phyloP scores from a whole-genome alignment of 176 grass and related monocot genomes.

The Rhynchospora breviuscula region DNA sequence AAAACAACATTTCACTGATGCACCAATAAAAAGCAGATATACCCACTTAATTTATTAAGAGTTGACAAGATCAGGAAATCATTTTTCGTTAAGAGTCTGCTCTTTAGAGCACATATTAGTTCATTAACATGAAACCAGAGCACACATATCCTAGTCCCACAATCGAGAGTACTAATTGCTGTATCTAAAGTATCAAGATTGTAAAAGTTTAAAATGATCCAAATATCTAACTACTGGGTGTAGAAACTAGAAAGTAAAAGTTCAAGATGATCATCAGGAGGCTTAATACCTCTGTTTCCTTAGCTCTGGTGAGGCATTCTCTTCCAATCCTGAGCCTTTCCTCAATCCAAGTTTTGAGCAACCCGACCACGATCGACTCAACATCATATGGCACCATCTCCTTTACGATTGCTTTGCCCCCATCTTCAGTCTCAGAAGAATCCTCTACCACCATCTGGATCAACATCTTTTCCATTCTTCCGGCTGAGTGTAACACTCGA shows the following conservation, averaged over 20 bases:
- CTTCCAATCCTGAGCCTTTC: slow-evolving; percentile 59
- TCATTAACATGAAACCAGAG: background rate
- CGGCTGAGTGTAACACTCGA: slow-evolving; percentile 64
- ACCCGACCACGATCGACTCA: slow-evolving; percentile 55
- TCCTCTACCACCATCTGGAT: slow-evolving; percentile 80
- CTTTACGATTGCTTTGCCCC: slow-evolving; percentile 51
- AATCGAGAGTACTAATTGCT: background rate
- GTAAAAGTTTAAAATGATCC: background rate
- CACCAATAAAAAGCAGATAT: background rate
- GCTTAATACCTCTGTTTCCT: slow-evolving; percentile 67
- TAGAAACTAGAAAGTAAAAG: background rate
- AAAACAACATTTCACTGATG: background rate
- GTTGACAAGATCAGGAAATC: too few species aligned
- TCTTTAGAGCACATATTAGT: background rate
- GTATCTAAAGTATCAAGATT: background rate
- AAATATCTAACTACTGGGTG: background rate
- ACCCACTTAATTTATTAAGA: too few species aligned
- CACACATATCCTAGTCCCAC: background rate
- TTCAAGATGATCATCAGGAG: background rate
- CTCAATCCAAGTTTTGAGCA: slow-evolving; percentile 89
- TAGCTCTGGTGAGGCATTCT: slow-evolving; percentile 66
- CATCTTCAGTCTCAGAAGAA: slow-evolving; percentile 49
- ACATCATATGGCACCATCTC: slow-evolving; percentile 91
- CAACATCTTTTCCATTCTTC: slow-evolving; percentile 63
- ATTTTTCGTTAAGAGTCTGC: too few species aligned